Percentiles rank a stretch among this genome's conserved stretches.
phyloP scores from a whole-genome alignment of 768 basidiomycete genomes.

The Boletus pseudo-olivaceus region DNA sequence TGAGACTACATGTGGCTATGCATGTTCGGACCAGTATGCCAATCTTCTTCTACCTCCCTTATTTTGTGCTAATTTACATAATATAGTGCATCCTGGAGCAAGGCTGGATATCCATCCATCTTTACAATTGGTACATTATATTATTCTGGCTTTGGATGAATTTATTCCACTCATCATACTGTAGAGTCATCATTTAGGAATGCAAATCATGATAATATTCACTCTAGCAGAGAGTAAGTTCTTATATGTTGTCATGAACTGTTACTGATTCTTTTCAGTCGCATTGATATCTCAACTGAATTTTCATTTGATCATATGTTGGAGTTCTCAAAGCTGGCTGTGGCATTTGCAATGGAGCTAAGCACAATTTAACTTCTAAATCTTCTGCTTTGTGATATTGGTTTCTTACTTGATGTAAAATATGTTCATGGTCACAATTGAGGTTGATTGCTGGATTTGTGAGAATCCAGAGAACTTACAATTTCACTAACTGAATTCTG shows the following conservation, averaged over 20 bases:
- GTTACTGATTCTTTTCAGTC: slow-evolving; percentile 41
- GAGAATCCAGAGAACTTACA: neutral
- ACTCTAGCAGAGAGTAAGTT: slow-evolving; percentile 74
- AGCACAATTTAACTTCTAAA: slow-evolving; percentile 36
- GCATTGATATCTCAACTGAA: slow-evolving; percentile 80
- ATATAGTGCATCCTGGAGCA: slow-evolving; percentile 71
- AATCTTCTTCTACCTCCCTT: slow-evolving; percentile 18
- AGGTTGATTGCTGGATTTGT: neutral
- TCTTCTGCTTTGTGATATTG: neutral
- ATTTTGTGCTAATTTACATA: slow-evolving; percentile 20
- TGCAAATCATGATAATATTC: slow-evolving; percentile 74
- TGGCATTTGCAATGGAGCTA: slow-evolving; percentile 76
- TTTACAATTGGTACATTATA: slow-evolving; percentile 62
- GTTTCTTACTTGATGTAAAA: neutral
- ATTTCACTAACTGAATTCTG: neutral
- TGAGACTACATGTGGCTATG: slow-evolving; percentile 90
- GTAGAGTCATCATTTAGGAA: slow-evolving; percentile 68
- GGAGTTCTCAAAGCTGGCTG: slow-evolving; percentile 82
- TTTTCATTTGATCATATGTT: slow-evolving; percentile 91
- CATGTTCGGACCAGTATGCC: slow-evolving; percentile 89
- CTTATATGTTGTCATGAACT: slow-evolving; percentile 37
- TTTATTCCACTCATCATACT: neutral
- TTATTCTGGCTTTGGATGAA: neutral
- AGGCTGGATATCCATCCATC: slow-evolving; percentile 80
- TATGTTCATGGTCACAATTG: neutral